Conservation (phyloP, 345 rosid species). For the Brassica incana region DNA sequence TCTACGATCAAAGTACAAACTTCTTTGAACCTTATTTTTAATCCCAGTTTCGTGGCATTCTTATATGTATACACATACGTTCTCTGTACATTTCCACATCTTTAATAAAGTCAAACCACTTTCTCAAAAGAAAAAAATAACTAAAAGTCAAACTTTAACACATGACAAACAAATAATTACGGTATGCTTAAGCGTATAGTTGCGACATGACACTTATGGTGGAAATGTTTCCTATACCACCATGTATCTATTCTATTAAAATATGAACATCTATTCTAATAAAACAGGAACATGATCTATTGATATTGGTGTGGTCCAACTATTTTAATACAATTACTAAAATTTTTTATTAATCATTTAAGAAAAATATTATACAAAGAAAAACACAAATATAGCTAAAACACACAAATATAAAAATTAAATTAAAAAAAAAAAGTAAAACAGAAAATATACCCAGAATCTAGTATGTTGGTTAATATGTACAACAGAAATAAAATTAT, state of each 20-base stretch:
- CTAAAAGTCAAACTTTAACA: slow-evolving; percentile 26
- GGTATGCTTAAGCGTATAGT: slow-evolving; percentile 11
- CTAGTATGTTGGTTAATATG: not conserved
- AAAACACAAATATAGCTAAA: too few species aligned
- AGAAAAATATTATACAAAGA: too few species aligned
- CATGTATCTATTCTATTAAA: too few species aligned
- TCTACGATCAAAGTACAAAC: slow-evolving; percentile 35
- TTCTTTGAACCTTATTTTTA: slow-evolving; percentile 5
- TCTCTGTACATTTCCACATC: slow-evolving; percentile 8
- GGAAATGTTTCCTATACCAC: not conserved
- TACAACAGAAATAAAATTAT: not conserved
- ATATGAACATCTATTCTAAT: too few species aligned
- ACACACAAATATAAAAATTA: too few species aligned
- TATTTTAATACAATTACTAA: too few species aligned
- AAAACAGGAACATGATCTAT: too few species aligned
- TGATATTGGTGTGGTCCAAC: too few species aligned
- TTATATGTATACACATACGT: not conserved
- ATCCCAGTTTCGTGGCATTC: slow-evolving; percentile 1
- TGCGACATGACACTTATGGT: slow-evolving; percentile 11
- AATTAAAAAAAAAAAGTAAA: too few species aligned
- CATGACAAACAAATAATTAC: slow-evolving; percentile 16
- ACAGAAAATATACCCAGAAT: too few species aligned
- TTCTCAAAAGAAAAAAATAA: slow-evolving; percentile 1
- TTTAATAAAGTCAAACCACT: slow-evolving; percentile 15
- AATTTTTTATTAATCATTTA: too few species aligned